phyloP scores from a whole-genome alignment of 2,329 filamentous ascomycete species.

The Trichoderma sp. region DNA sequence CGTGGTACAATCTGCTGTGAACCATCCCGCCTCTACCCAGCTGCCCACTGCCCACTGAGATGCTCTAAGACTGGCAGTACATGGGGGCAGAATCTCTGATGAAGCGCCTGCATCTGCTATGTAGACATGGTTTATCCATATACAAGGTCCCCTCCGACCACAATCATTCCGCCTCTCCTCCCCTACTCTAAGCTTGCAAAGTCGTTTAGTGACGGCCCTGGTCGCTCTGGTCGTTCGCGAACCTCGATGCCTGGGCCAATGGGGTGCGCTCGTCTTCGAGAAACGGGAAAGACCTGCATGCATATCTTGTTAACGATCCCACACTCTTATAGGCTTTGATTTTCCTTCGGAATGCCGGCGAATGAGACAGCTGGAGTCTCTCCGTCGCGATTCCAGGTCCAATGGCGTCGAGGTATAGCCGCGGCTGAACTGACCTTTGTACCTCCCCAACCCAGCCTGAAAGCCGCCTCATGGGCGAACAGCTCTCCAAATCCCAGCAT shows the following conservation, averaged over 20 bases:
- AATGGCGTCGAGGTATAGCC: not conserved
- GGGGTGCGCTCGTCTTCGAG: conserved; percentile 63
- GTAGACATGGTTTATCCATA: conserved; percentile 19
- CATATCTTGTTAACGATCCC: conserved; percentile 14
- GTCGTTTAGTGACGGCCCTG: conserved; percentile 62
- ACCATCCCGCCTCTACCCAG: not conserved
- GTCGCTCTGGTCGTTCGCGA: conserved; percentile 64
- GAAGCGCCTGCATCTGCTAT: conserved; percentile 13
- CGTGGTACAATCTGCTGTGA: not conserved
- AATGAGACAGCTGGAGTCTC: conserved; percentile 4
- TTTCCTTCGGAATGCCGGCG: no score
- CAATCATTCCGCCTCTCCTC: not conserved
- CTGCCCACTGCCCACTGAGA: not conserved
- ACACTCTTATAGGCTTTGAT: no score
- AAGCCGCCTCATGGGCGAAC: conserved; percentile 94
- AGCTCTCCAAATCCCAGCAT: conserved; percentile 98
- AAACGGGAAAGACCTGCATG: conserved; percentile 58
- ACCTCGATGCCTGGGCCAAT: conserved; percentile 84
- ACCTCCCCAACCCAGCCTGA: conserved; percentile 86
- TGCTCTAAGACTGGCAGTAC: not conserved
- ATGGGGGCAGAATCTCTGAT: not conserved
- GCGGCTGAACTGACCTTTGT: conserved; percentile 68
- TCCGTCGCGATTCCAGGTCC: not conserved
- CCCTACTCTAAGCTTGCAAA: conserved; percentile 68
- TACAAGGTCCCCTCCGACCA: not conserved